Base-by-base conservation (phyloP, 257 asterid genomes). In the Jaltomata sinuosa region DNA sequence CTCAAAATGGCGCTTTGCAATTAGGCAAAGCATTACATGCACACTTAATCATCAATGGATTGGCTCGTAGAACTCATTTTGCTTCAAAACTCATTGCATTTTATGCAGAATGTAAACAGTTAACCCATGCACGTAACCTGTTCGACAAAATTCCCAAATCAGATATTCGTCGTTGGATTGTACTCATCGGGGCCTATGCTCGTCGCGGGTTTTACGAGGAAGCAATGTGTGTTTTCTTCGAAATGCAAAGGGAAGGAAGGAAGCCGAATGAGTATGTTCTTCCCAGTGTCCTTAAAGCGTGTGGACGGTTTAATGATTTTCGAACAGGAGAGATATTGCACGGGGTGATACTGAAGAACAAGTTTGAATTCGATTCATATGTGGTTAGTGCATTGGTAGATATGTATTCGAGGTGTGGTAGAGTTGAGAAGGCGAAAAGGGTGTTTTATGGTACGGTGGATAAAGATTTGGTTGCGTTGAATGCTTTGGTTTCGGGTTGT, bases 241-340 rank as follows among this genome's bases (percentile, higher is more conserved):
- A 87, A 54, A 89, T 93, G 96, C 93, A 45, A 40, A 86, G 34
- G 79, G 80, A 79, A 71, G 90, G 93, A 22, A 42, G 79, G 22
- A 84, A 80, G 22, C 86, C 85, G 27, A 92, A 90, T 86, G 84
- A 88, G 74, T 88, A 89, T 77, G 91, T 90, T 45, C 76, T 93
- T 76, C 98, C 98, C 31, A 94, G 97, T 84, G 89, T 92, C 36
- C 93, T 94, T 6, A 94, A 92, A 89, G 93, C 95, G 47, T 92
- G 97, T n/a, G 93, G 92, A 9, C 94, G 92, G 2, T 91, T 92
- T 76, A 50, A 57, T n/a, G 95, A 91, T 85, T n/a, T 29, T 14
- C 85, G 45, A 55, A 87, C 89, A 7, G 97, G 97, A n/a, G 85
- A 84, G 87, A 84, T 79, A 77, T 1, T 92, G 15, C 98, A 94